These are phyloP conservation scores for Rhodotorula kratochvilovae DNA, from an alignment of 768 basidiomycete genomes.

Conservation along the genomic window DNA sequence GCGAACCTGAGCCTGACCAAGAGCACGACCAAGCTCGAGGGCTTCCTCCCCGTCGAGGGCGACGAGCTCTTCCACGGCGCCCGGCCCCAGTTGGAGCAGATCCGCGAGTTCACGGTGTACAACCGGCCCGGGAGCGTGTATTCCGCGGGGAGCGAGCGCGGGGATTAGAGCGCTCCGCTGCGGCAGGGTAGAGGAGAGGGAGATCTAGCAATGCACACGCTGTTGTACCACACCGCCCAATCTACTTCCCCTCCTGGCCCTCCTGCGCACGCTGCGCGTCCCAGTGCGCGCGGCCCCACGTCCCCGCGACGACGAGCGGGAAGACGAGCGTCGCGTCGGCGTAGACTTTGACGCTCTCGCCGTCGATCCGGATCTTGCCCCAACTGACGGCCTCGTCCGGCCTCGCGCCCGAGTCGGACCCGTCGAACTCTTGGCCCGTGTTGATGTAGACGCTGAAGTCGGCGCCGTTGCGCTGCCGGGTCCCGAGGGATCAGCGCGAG, in stretches of 20 bases:
- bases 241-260: too few species aligned
- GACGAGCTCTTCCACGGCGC: conserved; percentile 25
- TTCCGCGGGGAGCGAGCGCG: conserved; percentile 15
- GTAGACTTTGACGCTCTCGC: conserved; percentile 53
- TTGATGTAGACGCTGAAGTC: conserved; percentile 98
- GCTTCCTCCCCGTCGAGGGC: conserved; percentile 35
- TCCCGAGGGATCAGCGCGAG: too few species aligned
- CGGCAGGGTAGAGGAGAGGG: neutral
- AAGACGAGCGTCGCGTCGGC: conserved; percentile 98
- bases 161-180: neutral
- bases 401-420: conserved; percentile 91
- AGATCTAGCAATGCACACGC: neutral
- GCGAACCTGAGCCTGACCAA: conserved; percentile 35
- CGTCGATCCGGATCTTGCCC: conserved; percentile 89
- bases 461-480: conserved; percentile 84
- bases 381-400: conserved; percentile 98
- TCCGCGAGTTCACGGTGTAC: conserved; percentile 21
- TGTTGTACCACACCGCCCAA: too few species aligned
- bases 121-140: conserved; percentile 4
- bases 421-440: conserved; percentile 98
- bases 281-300: conserved; percentile 64
- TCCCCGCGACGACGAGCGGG: conserved; percentile 89
- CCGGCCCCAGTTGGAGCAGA: conserved; percentile 8
- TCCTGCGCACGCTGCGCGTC: too few species aligned
- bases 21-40: conserved; percentile 42